These are phyloP conservation scores for Exobasidium rhododendri DNA, from an alignment of 1,284 basidiomycete species.

Conservation along the genomic window DNA sequence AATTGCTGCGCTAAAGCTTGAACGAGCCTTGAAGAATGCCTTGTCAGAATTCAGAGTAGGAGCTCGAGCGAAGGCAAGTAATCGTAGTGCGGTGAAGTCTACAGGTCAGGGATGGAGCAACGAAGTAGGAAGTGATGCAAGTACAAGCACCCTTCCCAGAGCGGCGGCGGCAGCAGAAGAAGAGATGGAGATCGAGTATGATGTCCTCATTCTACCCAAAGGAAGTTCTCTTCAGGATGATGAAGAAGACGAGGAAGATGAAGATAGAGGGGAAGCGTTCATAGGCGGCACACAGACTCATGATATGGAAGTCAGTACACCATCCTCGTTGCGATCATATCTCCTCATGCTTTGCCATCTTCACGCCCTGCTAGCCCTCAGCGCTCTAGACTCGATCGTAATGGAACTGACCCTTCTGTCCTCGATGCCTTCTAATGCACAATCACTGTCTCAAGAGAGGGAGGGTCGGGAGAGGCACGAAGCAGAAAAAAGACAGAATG, in stretches of 20 bases:
- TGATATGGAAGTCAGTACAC: background rate
- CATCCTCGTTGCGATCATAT: conserved; percentile 31
- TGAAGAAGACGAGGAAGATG: conserved; percentile 31
- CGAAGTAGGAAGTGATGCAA: background rate
- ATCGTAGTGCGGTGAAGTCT: background rate
- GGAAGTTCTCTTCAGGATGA: conserved; percentile 16
- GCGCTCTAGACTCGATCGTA: conserved; percentile 22
- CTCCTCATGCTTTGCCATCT: conserved; percentile 40
- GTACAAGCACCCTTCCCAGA: background rate
- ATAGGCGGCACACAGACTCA: background rate
- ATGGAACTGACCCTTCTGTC: conserved; percentile 43
- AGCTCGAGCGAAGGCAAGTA: conserved; percentile 14
- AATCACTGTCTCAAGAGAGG: background rate
- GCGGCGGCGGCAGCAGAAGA: background rate
- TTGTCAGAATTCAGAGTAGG: conserved; percentile 33
- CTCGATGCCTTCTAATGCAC: conserved; percentile 27
- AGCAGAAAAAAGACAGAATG: background rate
- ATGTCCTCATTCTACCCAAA: background rate
- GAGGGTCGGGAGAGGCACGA: conserved; percentile 8
- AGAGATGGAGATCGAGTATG: background rate
- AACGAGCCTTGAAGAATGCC: conserved; percentile 29
- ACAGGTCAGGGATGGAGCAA: background rate
- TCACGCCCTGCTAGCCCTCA: conserved; percentile 28
- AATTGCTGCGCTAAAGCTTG: conserved; percentile 41
- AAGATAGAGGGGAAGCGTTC: conserved; percentile 23